Evolutionary conservation across 371 early-diverging fungal genomes (phyloP), one percentile per base, ranked within the genome.

Genomic region (Lichtheimia hyalospora): DNA sequence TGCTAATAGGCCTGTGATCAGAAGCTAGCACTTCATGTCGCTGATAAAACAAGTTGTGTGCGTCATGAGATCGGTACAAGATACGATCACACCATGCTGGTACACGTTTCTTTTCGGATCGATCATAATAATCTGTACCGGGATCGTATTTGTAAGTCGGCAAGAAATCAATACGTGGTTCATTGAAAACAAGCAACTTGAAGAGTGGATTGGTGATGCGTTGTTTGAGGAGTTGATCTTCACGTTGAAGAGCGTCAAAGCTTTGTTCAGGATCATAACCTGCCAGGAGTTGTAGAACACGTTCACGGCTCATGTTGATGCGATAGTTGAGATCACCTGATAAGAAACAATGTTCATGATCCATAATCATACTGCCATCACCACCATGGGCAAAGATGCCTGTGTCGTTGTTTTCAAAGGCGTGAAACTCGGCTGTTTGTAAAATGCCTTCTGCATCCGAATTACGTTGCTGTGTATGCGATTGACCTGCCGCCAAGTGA

Each of bases 31-130:
- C 76, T 61, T 91, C 90, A 59, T 70, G 70, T 34, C 92, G 62
- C 27, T 60, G 61, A 58, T 84, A 83, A 46, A 73, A 72, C 25
- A 75, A 18, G 24, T 71, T 75, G 15, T 74, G 56, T 24, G 77
- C 69, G 39, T 68, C 64, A 1, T 55, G 55, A 3, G 79, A 79
- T 49, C 83, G 70, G 58, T 75, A 85, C 18, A 89, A 64, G 28
- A 89, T 78, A 24, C 95, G 84, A 70, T 95, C 95, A 57, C 94
- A 95, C 89, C 90, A 95, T 0, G 92, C 88, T 3, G 94, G 94
- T 1, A 88, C 81, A 5, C 94, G 81, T 66, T 84, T 73, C 69
- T 95, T 95, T 28, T 92, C 92, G 5, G 88, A 87, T 3, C 86
- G 77, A 60, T 95, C 95, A 61, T 90, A 95, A 5, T 68, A 62